These are phyloP conservation scores for Colletotrichum sp. DNA, from an alignment of 2,329 filamentous ascomycete genomes.

Conservation along the genomic window DNA sequence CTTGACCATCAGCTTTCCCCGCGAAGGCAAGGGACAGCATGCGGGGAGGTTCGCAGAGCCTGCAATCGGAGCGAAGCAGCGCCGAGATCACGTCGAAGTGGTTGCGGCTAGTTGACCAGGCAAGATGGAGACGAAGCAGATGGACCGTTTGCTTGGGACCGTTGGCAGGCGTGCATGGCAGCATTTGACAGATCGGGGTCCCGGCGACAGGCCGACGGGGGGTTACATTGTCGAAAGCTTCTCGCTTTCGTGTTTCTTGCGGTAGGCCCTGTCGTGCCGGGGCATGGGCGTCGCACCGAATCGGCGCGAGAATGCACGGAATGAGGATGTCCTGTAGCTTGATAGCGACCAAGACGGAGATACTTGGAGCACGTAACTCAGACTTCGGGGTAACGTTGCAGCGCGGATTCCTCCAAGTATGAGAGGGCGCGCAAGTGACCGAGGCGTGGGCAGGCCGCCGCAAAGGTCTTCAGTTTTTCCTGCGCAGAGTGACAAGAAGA, in stretches of 20 bases:
- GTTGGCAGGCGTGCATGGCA: neutral
- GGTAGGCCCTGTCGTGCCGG: neutral
- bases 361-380: neutral
- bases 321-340: neutral
- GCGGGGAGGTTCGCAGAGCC: neutral
- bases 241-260: neutral
- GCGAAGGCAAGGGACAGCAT: neutral
- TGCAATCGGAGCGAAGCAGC: neutral
- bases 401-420: neutral
- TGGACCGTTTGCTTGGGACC: neutral
- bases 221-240: neutral
- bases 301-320: neutral
- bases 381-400: slow-evolving; percentile 7
- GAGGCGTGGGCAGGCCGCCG: neutral
- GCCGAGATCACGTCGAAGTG: neutral
- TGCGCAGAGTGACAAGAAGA: neutral
- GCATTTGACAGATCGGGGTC: neutral
- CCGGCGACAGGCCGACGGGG: neutral
- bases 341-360: neutral
- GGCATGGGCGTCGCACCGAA: neutral
- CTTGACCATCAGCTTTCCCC: neutral
- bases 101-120: neutral
- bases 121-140: neutral
- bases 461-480: neutral
- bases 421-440: neutral